These are phyloP conservation scores for Oldenlandia corymbosa DNA, from an alignment of 257 asterid species.

Conservation along the genomic window DNA sequence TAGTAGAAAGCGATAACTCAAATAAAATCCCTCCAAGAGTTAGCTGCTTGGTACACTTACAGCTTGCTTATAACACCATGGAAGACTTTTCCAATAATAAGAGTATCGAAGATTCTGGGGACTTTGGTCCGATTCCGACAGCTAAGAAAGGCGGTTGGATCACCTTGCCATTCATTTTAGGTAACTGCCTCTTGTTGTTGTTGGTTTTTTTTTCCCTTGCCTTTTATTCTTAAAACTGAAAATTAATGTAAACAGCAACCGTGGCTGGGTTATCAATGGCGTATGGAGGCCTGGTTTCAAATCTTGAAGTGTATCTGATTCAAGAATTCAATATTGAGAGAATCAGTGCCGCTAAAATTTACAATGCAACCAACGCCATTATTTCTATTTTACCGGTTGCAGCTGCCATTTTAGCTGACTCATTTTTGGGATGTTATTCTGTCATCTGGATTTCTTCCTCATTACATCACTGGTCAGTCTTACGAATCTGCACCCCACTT, in stretches of 20 bases:
- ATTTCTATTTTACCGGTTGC: slow-evolving; percentile 57
- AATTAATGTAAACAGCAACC: slow-evolving; percentile 25
- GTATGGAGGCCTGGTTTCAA: slow-evolving; percentile 62
- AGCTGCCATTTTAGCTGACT: slow-evolving; percentile 72
- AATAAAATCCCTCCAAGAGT: too few species aligned
- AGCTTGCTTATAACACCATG: too few species aligned
- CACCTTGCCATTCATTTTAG: slow-evolving; percentile 4
- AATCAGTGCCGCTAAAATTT: slow-evolving; percentile 65
- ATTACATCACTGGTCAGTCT: slow-evolving; percentile 51
- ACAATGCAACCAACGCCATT: slow-evolving; percentile 61
- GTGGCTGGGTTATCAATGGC: slow-evolving; percentile 53
- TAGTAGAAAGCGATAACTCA: too few species aligned
- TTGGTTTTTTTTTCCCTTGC: too few species aligned
- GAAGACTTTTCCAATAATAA: too few species aligned
- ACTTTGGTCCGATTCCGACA: background rate
- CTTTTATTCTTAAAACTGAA: too few species aligned
- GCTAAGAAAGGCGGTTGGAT: slow-evolving; percentile 7
- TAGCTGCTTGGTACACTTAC: too few species aligned
- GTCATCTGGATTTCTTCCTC: slow-evolving; percentile 65
- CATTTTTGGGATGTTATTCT: slow-evolving; percentile 59
- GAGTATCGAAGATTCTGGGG: too few species aligned
- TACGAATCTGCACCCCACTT: background rate
- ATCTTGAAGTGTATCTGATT: slow-evolving; percentile 65
- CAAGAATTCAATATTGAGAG: slow-evolving; percentile 65
- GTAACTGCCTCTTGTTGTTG: background rate